Base-by-base conservation (phyloP, 768 basidiomycete genomes). In the Pisolithus microcarpus region DNA sequence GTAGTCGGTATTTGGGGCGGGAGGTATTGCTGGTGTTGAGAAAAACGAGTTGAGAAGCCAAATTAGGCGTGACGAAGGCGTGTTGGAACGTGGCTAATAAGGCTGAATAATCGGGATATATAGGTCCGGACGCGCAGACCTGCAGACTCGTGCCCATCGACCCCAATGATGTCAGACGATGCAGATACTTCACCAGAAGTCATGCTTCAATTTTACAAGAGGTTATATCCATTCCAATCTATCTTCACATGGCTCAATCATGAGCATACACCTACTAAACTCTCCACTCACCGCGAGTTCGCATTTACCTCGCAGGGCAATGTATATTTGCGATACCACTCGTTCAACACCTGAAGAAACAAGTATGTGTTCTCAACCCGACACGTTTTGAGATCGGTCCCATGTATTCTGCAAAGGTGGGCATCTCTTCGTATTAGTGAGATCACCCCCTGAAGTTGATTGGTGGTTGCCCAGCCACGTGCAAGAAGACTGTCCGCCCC, bases 301-400 rank as follows among this genome's bases (percentile, higher is more conserved):
- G 84, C 96, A 19, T 94, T 95, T 67, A 96, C 94, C 3, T 80
- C 98, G 19, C 78, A 78, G 30, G 87, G 86, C 42, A 94, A 97
- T 57, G 83, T 90, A 11, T 98, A 98, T 68, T 73, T 98, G 30
- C 88, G 96, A 15, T 98, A 97, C 73, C 87, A 96, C 66, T 95
- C 90, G 2, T 99, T 96, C 66, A 74, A 71, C 31, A 98, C 48
- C 81, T 98, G 63, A 95, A 96, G 70, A 87, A 87, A 57, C 86
- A 95, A 66, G 80, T 93, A 6, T 78, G 89, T 54, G 69, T 83
- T 34, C 74, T 91, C 49, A 93, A 89, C 56, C 96, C 96, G 0
- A 83, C 85, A 37, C 87, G 96, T 57, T 99, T 98, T 58, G 96
- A 99, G 69, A 94, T 99, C 46, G 96, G 96, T 2, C 91, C 96